Conservation (phyloP, 345 rosid species). For the Populus davidiana region DNA sequence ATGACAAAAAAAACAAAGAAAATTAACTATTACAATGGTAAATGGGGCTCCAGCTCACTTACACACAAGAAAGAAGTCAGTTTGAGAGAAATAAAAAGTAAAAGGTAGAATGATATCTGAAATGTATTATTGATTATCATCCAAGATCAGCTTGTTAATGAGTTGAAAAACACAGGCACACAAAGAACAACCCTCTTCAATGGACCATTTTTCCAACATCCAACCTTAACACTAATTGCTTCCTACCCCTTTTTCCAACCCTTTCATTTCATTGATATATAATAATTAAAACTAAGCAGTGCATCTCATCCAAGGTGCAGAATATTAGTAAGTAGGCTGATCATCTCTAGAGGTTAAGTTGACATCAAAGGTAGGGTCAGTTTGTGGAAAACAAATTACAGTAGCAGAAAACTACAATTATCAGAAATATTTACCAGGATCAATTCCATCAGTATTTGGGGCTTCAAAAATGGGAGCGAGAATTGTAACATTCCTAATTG, state of each 20-base stretch:
- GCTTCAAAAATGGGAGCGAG: conserved; percentile 78
- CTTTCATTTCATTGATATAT: not conserved
- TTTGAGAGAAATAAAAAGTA: not conserved
- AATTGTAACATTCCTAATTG: conserved; percentile 68
- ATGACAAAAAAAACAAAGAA: not conserved
- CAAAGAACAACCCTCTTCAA: not conserved
- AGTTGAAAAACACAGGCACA: not conserved
- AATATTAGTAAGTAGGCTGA: not conserved
- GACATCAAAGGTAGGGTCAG: conserved; percentile 7
- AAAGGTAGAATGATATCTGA: not conserved
- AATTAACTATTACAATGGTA: not conserved
- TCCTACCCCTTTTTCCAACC: not conserved
- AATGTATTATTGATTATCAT: not conserved
- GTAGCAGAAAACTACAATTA: conserved; percentile 5
- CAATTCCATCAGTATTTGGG: conserved; percentile 97
- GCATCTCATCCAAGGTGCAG: not conserved
- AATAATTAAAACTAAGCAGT: not conserved
- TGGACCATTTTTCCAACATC: not conserved
- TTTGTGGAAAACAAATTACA: not conserved
- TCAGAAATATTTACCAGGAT: conserved; percentile 60
- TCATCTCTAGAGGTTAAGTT: not conserved
- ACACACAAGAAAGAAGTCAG: conserved; percentile 3
- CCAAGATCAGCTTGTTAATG: not conserved
- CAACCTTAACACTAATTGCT: not conserved
- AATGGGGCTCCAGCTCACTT: not conserved